Base-by-base conservation (phyloP, 2,329 filamentous ascomycete species). In the Penicillium polonicum region DNA sequence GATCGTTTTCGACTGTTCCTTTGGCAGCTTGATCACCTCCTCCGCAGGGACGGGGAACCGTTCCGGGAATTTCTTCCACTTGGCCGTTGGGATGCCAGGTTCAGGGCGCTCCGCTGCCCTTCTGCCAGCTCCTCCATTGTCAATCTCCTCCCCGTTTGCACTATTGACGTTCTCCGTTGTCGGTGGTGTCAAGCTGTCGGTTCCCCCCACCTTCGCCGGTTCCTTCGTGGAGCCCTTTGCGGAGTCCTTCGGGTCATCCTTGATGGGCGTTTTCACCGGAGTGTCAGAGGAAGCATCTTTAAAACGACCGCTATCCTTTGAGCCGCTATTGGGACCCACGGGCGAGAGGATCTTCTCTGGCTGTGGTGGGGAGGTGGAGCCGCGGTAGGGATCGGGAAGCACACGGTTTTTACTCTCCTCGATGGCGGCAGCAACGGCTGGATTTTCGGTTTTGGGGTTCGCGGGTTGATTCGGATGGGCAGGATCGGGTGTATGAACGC, bases 11-110 rank as follows among this genome's bases (percentile, higher is more conserved):
- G 91, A 82, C 27, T 82, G 81, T 42, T 86, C 90, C 1, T 85
- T 88, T 2, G 94, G 94, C 31, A 97, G 80, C 44, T 80, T 80
- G 57, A 92, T 92, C 54, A 96, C 79, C 19, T 88, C 87, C 57
- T 86, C 84, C 3, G 82, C 75, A 8, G 86, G 79, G 2, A 97
- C 76, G 0, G 94, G 92, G 75, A 90, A 97, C 70, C 89, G 82
- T 72, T 96, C 91, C 3, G 81, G 78, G 61, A 85, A 82, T 72
- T 88, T 91, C 55, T 78, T 77, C 93, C 93, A 97, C 68, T 92
- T 88, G 31, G 86, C 74, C 10, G 72, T 68, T 21, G 70, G 63
- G 23, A 64, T 65, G 9, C 62, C 60, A 46, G 62, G 31, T 29
- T 69, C 64, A 56, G 66, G 62, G 49, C 58, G 55, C 42, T 70